Evolutionary conservation across 768 basidiomycete genomes (phyloP).

Genomic region (Russula compacta): DNA sequence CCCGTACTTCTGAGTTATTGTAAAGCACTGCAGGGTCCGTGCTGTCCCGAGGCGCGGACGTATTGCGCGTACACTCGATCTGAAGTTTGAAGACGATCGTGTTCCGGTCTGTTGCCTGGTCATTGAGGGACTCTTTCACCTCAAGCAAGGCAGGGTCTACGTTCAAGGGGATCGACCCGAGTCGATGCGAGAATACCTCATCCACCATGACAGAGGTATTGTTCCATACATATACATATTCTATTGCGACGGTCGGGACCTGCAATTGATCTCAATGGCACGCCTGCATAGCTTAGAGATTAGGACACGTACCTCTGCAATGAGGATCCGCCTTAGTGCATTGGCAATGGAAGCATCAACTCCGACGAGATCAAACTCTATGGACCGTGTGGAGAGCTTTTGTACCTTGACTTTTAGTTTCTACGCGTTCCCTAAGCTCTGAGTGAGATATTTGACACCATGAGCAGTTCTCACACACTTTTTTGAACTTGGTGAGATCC

Average conservation of each 20-base stretch:
- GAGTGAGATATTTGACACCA: not conserved
- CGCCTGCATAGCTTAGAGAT: not conserved
- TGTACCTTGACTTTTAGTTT: constrained; percentile 66
- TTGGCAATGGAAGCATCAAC: constrained; percentile 96
- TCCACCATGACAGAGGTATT: constrained; percentile 93
- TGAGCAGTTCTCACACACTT: constrained; percentile 41
- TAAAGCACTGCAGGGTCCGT: constrained; percentile 37
- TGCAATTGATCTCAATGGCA: constrained; percentile 24
- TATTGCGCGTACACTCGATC: constrained; percentile 55
- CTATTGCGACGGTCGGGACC: constrained; percentile 89
- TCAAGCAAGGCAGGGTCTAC: constrained; percentile 71
- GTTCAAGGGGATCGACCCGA: constrained; percentile 85
- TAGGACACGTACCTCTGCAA: constrained; percentile 66
- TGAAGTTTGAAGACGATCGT: constrained; percentile 79
- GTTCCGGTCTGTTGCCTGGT: constrained; percentile 76
- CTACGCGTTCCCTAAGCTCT: constrained; percentile 37
- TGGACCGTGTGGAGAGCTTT: constrained; percentile 68
- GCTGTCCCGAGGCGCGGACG: constrained; percentile 42
- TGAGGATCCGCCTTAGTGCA: constrained; percentile 83
- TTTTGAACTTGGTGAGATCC: constrained; percentile 63
- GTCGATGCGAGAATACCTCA: constrained; percentile 86
- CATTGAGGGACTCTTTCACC: constrained; percentile 40
- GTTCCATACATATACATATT: constrained; percentile 86
- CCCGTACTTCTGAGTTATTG: constrained; percentile 58
- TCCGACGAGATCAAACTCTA: constrained; percentile 93